Evolutionary conservation across 148 eudicot genomes (phyloP), one percentile per base, ranked within the genome.

Genomic region (Diospyros kaki): DNA sequence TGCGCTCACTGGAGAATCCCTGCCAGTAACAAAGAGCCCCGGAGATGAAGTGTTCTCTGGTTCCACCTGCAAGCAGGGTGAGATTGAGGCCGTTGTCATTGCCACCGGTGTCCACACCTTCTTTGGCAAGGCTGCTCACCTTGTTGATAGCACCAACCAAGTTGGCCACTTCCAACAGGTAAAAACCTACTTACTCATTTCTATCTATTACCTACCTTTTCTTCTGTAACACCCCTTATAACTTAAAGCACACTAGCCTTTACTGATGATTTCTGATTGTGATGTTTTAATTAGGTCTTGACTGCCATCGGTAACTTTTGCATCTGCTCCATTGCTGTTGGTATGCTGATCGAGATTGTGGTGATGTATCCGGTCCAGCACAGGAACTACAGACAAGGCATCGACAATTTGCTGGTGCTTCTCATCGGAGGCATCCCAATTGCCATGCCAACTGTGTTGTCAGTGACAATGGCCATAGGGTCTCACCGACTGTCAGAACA

Each of bases 381-480:
- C 14, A 80, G 97, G 64, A 68, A 69, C 9, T 91, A 91, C 75
- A 79, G 97, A 65, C 81, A 86, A 14, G 97, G 97, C 9, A 91
- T 91, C 40, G 97, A 91, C 78, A 91, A 91, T 75, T 79, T 91
- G 45, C 77, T 91, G 75, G 91, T 91, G 14, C 89, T 91, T 59
- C 91, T 91, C 60, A 91, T 91, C n/a, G 97, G 97, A 75, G 97
- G 97, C 10, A 91, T 91, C 61, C 97, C 97, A 13, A 91, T 91
- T 59, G 97, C 93, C 44, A 91, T 91, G 97, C 97, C 97, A 5
- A 89, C 92, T 0, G 93, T 89, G 6, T 81, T 91, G 84, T 91
- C 93, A 1, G 93, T 91, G 70, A 91, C 93, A 15, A 91, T 91
- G 97, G 97, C 93, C 42, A 91, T 89, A 69, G 93, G 97, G 2